A percentile compares a stretch with the other conserved stretches of the same genome.
Conservation (phyloP, 371 early-diverging fungal species). For the Gilbertella persicaria region DNA sequence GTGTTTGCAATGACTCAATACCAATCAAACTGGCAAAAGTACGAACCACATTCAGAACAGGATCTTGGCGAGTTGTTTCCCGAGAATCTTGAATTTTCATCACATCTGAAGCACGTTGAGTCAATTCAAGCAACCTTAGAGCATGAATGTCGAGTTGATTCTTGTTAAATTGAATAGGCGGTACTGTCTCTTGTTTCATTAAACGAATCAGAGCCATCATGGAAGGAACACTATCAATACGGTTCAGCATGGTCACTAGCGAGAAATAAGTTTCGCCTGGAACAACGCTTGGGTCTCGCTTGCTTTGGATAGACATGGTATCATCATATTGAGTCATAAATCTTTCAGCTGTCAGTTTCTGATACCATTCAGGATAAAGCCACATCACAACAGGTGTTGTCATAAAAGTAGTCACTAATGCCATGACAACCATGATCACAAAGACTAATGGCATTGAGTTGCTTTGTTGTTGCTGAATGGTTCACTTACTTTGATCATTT, state of each 20-base stretch:
- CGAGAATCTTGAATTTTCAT: conserved; percentile 69
- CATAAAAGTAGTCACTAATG: conserved; percentile 78
- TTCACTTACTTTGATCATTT: conserved; percentile 51
- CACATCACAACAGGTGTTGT: conserved; percentile 66
- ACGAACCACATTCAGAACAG: conserved; percentile 72
- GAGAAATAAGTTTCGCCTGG: conserved; percentile 2
- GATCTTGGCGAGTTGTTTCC: conserved; percentile 63
- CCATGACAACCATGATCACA: conserved; percentile 91
- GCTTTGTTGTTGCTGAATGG: not conserved
- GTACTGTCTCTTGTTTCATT: conserved; percentile 32
- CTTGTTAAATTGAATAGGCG: not conserved
- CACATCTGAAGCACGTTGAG: conserved; percentile 71
- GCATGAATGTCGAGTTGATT: conserved; percentile 40
- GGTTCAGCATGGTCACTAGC: conserved; percentile 66
- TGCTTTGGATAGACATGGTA: not conserved
- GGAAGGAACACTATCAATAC: conserved; percentile 67
- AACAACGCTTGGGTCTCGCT: not conserved
- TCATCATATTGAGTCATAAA: conserved; percentile 16
- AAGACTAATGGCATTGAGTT: conserved; percentile 51
- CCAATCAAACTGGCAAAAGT: conserved; percentile 71
- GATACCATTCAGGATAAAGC: conserved; percentile 63
- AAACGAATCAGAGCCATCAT: conserved; percentile 73
- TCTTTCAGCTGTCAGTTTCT: conserved; percentile 34
- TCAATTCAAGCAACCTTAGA: conserved; percentile 70
- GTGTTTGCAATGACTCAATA: conserved; percentile 37